phyloP scores from a whole-genome alignment of 2,329 filamentous ascomycete genomes.

The Thielaviopsis musarum region DNA sequence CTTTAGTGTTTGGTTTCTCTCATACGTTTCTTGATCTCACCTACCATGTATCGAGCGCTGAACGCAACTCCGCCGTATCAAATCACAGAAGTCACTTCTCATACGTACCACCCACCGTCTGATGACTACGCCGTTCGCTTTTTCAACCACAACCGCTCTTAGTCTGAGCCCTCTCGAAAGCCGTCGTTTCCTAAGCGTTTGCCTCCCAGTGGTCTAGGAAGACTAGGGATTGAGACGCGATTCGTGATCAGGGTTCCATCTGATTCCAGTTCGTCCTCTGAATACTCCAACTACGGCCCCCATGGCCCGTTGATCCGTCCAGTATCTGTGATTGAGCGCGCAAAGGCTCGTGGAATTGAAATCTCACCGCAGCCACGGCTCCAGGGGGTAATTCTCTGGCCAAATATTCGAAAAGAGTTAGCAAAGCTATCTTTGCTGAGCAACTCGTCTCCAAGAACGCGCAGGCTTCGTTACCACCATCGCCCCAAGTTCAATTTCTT shows the following conservation, averaged over 20 bases:
- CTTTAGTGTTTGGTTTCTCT: neutral
- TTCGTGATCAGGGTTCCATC: conserved; percentile 1
- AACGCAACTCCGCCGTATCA: neutral
- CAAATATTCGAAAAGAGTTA: neutral
- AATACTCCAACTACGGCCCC: neutral
- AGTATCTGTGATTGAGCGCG: neutral
- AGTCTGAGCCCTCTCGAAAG: neutral
- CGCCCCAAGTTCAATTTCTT: neutral
- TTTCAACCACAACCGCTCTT: neutral
- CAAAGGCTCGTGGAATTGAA: neutral
- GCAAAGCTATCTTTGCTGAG: neutral
- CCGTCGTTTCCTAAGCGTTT: neutral
- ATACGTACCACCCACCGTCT: neutral
- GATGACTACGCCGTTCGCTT: neutral
- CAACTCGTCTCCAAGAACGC: neutral
- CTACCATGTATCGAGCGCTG: neutral
- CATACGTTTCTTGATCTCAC: neutral
- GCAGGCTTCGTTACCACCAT: neutral
- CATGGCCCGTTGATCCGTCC: neutral
- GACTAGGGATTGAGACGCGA: neutral
- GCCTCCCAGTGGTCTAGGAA: neutral
- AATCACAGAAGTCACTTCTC: neutral
- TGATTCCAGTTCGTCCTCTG: neutral
- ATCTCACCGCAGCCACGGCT: neutral
- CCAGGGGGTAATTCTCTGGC: neutral